Conservation (phyloP, 495 filamentous ascomycete genomes). For the Penicillium desertorum region DNA sequence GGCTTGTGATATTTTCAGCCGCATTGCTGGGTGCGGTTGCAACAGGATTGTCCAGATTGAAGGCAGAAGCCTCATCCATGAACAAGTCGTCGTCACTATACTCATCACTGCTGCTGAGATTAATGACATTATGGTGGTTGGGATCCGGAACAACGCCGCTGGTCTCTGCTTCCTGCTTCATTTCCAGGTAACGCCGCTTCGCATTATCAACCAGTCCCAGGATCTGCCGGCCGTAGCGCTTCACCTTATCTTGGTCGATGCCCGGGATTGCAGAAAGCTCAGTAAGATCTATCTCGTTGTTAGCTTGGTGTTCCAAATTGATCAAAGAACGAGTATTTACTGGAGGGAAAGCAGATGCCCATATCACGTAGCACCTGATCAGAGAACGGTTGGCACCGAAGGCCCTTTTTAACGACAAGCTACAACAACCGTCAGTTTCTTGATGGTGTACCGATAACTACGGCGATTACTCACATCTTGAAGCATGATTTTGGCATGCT, state of each 20-base stretch:
- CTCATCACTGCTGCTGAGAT: slow-evolving; percentile 65
- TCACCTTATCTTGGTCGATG: slow-evolving; percentile 69
- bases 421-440: slow-evolving; percentile 28
- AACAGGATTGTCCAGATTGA: slow-evolving; percentile 35
- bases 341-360: slow-evolving; percentile 72
- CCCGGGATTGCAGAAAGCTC: slow-evolving; percentile 66
- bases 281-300: slow-evolving; percentile 26
- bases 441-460: not conserved
- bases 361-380: slow-evolving; percentile 80
- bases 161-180: slow-evolving; percentile 49
- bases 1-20: slow-evolving; percentile 33
- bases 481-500: slow-evolving; percentile 61
- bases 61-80: slow-evolving; percentile 38
- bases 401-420: slow-evolving; percentile 60
- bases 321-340: slow-evolving; percentile 27
- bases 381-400: slow-evolving; percentile 69
- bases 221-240: slow-evolving; percentile 66
- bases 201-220: slow-evolving; percentile 60
- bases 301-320: slow-evolving; percentile 4
- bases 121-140: slow-evolving; percentile 65
- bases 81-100: slow-evolving; percentile 50
- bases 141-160: slow-evolving; percentile 52
- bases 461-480: slow-evolving; percentile 47
- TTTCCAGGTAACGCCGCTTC: slow-evolving; percentile 56
- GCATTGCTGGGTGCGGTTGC: slow-evolving; percentile 3